A percentile compares a stretch with the other conserved stretches of the same genome.
Conservation (phyloP, 148 eudicot genomes). For the Euryodendron excelsum region DNA sequence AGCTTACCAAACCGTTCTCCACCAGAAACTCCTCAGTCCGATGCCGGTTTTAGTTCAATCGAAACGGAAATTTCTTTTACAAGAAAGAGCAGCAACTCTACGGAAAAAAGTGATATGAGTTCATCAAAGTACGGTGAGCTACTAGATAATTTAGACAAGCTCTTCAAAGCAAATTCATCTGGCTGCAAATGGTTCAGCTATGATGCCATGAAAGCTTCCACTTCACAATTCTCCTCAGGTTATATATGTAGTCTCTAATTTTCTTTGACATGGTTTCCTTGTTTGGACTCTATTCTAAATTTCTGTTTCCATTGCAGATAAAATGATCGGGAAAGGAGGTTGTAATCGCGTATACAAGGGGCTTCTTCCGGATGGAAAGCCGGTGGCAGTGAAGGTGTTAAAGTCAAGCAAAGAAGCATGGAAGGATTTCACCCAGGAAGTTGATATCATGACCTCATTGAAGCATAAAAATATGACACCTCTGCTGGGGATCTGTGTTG, state of each 20-base stretch:
- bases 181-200: constrained; percentile 70
- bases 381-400: constrained; percentile 73
- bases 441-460: constrained; percentile 70
- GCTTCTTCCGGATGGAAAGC: constrained; percentile 69
- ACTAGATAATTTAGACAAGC: constrained; percentile 45
- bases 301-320: constrained; percentile 40
- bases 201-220: constrained; percentile 57
- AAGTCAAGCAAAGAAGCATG: constrained; percentile 70
- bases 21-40: constrained; percentile 49
- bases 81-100: constrained; percentile 20
- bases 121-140: background rate
- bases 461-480: constrained; percentile 67
- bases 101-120: constrained; percentile 20
- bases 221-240: constrained; percentile 85
- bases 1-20: constrained; percentile 67
- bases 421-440: constrained; percentile 71
- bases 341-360: constrained; percentile 82
- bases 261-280: background rate
- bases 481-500: constrained; percentile 76
- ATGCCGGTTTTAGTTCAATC: constrained; percentile 34
- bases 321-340: constrained; percentile 87
- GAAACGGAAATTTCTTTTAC: constrained; percentile 34
- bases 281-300: background rate
- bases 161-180: constrained; percentile 40
- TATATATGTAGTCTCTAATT: background rate